Evolutionary conservation across 305 asterid genomes (phyloP).

Genomic region (Galium porrigens): DNA sequence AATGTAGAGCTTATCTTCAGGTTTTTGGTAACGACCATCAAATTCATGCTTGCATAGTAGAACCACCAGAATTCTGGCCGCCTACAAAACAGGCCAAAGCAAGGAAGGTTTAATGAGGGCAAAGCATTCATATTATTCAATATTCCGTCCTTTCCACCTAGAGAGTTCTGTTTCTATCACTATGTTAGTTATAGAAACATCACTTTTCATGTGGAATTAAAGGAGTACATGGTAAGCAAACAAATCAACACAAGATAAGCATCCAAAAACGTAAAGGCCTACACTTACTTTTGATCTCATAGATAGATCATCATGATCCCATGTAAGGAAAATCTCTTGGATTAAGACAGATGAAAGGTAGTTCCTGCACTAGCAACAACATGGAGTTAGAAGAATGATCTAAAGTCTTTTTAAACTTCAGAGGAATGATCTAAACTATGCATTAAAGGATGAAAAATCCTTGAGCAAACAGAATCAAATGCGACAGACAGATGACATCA

Average conservation of each 20-base stretch:
- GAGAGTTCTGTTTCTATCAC: not conserved
- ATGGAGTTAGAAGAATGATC: not conserved
- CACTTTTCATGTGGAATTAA: not conserved
- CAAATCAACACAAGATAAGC: slow-evolving; percentile 10
- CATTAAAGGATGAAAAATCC: not conserved
- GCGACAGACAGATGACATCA: not conserved
- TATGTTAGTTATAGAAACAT: not conserved
- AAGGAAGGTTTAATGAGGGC: slow-evolving; percentile 11
- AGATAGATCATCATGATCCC: slow-evolving; percentile 94
- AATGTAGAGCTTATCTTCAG: slow-evolving; percentile 88
- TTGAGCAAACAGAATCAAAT: not conserved
- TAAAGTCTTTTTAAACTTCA: not conserved
- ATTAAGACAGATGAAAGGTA: slow-evolving; percentile 84
- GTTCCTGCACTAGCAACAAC: slow-evolving; percentile 46
- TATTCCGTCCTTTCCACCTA: not conserved
- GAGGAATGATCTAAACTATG: not conserved
- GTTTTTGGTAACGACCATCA: slow-evolving; percentile 91
- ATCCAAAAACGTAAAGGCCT: slow-evolving; percentile 2
- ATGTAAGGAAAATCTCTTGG: slow-evolving; percentile 95
- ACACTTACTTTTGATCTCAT: slow-evolving; percentile 85
- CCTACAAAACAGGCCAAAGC: slow-evolving; percentile 36
- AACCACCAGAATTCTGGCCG: slow-evolving; percentile 85
- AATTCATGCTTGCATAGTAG: slow-evolving; percentile 93
- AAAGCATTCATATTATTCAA: slow-evolving; percentile 1
- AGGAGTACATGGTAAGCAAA: slow-evolving; percentile 4